phyloP scores from a whole-genome alignment of 2,329 filamentous ascomycete species.

The Claviceps humidiphila region DNA sequence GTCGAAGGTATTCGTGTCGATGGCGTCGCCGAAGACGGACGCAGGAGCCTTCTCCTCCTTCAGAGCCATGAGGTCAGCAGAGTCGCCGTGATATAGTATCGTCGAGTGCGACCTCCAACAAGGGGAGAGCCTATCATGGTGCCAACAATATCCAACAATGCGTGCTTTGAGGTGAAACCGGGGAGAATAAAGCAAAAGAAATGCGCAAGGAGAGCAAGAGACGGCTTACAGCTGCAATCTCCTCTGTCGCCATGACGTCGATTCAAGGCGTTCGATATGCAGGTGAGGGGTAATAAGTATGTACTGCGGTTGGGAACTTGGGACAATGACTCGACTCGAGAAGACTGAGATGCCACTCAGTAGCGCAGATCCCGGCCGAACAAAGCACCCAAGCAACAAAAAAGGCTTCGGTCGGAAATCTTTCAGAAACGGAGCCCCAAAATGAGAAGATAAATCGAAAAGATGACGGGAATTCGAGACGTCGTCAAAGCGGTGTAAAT shows the following conservation, averaged over 20 bases:
- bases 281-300: background rate
- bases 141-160: background rate
- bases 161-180: background rate
- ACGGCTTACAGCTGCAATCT: constrained; percentile 21
- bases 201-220: background rate
- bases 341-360: background rate
- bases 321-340: background rate
- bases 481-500: too few species aligned
- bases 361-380: background rate
- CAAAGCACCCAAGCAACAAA: background rate
- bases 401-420: background rate
- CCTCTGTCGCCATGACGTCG: constrained; percentile 18
- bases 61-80: background rate
- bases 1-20: constrained; percentile 72
- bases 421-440: too few species aligned
- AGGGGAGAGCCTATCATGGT: too few species aligned
- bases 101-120: too few species aligned
- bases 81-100: constrained; percentile 10
- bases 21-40: constrained; percentile 48
- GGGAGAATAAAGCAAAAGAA: background rate
- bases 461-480: too few species aligned
- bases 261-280: background rate
- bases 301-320: background rate
- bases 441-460: too few species aligned
- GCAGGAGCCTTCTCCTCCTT: background rate